Base-by-base conservation (phyloP, 495 filamentous ascomycete species). In the Xylaria grammica region DNA sequence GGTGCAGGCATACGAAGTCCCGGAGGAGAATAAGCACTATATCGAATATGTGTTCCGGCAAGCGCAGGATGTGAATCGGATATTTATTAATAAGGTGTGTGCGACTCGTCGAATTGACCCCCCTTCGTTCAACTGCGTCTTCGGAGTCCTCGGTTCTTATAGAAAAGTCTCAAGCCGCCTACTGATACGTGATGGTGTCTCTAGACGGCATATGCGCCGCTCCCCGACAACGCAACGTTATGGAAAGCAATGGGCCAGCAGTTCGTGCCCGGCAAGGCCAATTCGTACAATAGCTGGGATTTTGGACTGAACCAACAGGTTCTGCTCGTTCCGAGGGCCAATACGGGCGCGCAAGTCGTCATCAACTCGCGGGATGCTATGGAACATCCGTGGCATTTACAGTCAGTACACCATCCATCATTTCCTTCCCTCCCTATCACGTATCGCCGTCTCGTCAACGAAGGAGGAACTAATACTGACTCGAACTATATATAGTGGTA, bases 331-430 rank as follows among this genome's bases (percentile, higher is more conserved):
- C 85, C 91, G 42, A 82, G 86, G 53, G 87, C 86, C n/a, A 79
- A 84, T 64, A 81, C 85, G 62, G 89, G 89, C 38, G 90, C 90
- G 51, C 80, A 79, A 32, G 70, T 93, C 22, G 77, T 92, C 30
- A 86, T 91, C 34, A 87, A 91, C 63, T 80, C 90, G 65, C 75
- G 85, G 66, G 92, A 93, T 72, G 82, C 81, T 26, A 75, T 75
- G 72, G 70, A 75, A 50, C 72, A 75, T 50, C 72, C 72, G n/a
- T 75, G 70, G 68, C 72, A 75, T 38, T 61, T 75, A 52, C 72
- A 75, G 72, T 75, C 15, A 68, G 70, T 62, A 19, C n/a, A 17
- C 50, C 40, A 26, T 26, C 30, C 34, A 44, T 6, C 20, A 24
- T 32, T 48, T 11, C 29, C 29, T 15, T 1, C 7, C 38, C 22